These are phyloP conservation scores for Globisporangium yorkense DNA, from an alignment of 352 stramenopile species.

Conservation along the genomic window DNA sequence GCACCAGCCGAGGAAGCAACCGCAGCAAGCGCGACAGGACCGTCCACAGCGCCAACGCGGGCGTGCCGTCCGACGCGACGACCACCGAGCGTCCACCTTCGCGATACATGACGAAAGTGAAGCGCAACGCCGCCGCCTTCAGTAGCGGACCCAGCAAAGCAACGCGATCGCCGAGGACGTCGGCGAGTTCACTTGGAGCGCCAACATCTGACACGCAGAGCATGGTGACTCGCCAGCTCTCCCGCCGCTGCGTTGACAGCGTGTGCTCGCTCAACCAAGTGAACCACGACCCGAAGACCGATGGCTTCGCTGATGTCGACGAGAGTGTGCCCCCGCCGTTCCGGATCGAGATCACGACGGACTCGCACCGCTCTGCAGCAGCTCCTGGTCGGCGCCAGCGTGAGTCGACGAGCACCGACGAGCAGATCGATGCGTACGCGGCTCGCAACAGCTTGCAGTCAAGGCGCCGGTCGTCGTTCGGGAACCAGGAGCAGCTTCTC, in stretches of 20 bases:
- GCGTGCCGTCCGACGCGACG: constrained; percentile 1
- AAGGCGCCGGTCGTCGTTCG: constrained; percentile 35
- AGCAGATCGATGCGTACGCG: background rate
- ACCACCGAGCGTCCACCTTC: constrained; percentile 51
- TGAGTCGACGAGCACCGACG: background rate
- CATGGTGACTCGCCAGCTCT: constrained; percentile 12
- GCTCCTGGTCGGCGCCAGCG: background rate
- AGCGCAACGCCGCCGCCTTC: constrained; percentile 11
- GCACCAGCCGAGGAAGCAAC: background rate
- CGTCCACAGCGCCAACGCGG: constrained; percentile 8
- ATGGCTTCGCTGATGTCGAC: constrained; percentile 76
- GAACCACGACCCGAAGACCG: constrained; percentile 68
- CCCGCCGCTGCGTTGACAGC: constrained; percentile 35
- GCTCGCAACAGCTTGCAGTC: constrained; percentile 15
- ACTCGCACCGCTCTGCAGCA: constrained; percentile 14
- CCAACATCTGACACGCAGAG: background rate
- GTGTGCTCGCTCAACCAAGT: constrained; percentile 43
- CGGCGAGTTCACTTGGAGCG: background rate
- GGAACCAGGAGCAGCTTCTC: constrained; percentile 30
- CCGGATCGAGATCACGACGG: constrained; percentile 69
- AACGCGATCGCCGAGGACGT: background rate
- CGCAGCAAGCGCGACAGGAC: constrained; percentile 9
- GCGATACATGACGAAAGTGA: constrained; percentile 68
- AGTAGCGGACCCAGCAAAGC: background rate
- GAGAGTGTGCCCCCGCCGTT: constrained; percentile 79